Conservation (phyloP, 2,329 filamentous ascomycete species). For the Arthrobotrys sphaeroides region DNA sequence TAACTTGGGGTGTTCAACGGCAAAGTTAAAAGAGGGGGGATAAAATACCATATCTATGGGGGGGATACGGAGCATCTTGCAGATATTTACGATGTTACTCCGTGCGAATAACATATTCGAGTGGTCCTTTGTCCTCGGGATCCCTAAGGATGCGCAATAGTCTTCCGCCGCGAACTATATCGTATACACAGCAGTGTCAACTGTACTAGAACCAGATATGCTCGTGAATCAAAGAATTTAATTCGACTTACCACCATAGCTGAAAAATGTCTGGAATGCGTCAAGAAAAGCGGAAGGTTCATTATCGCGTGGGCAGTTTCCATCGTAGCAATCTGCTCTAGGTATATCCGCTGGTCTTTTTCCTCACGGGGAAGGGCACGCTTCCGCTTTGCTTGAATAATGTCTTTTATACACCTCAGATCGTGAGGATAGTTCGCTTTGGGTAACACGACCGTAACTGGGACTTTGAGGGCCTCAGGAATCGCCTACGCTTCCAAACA, state of each 20-base stretch:
- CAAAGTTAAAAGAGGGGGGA: background rate
- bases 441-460: slow-evolving; percentile 16
- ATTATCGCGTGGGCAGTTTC: slow-evolving; percentile 20
- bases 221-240: background rate
- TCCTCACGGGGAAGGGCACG: background rate
- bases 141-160: slow-evolving; percentile 32
- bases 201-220: background rate
- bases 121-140: slow-evolving; percentile 19
- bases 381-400: background rate
- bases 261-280: background rate
- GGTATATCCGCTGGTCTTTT: background rate
- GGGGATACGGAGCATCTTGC: slow-evolving; percentile 8
- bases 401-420: background rate
- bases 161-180: slow-evolving; percentile 48
- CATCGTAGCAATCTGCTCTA: slow-evolving; percentile 25
- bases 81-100: slow-evolving; percentile 20
- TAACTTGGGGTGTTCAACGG: too few relatives aligned
- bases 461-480: background rate
- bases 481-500: background rate
- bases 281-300: background rate
- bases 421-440: slow-evolving; percentile 10
- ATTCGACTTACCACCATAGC: slow-evolving; percentile 43
- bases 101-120: slow-evolving; percentile 38
- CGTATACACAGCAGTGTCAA: too few relatives aligned
- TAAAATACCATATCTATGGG: slow-evolving; percentile 45